Base-by-base conservation (phyloP, 805 yeast species). In the Metschnikowia arizonensis region DNA sequence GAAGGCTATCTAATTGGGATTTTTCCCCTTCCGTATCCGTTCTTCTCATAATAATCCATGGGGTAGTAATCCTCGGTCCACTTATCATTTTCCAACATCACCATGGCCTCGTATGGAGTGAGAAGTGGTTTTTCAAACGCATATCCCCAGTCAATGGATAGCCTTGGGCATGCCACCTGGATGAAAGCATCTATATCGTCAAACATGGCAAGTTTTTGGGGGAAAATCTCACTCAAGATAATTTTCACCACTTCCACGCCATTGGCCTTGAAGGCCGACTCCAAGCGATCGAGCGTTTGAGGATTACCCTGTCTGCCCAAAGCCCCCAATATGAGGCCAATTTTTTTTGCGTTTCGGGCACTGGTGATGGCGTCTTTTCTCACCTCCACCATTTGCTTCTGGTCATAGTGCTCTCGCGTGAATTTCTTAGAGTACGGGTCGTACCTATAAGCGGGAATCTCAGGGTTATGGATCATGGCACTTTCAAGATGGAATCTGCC, bases 61-160 rank as follows among this genome's bases (percentile, higher is more conserved):
- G 97, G 97, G 60, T 93, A 93, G 46, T 74, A 82, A 1, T 71
- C 71, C 33, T 76, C 77, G 37, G 64, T 69, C 79, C 93, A 86
- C 30, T 68, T 68, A 57, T 89, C 97, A 37, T 82, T 75, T 6
- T 79, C 84, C 54, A 93, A 64, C 76, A 89, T 77, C 4, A 90
- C 96, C 88, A 87, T 88, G 0, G 97, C 88, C 61, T 93, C 99
- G 61, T 93, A 93, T 0, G 99, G 99, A 0, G 99, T 91, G 47
- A 93, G 66, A 34, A 93, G 68, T 0, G 99, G 99, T 59, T 85
- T 86, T 48, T 82, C 81, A 60, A 93, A 93, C 0, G 99, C 99
- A 63, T 93, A 93, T 0, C 99, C 99, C 99, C 99, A 93, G 63
- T 93, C 99, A 33, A 93, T 91, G 1, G 96, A 88, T 37, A 93